A percentile compares a stretch with the other conserved stretches of the same genome.
Evolutionary conservation across 805 yeast species (phyloP).

Genomic region (Torulaspora maleeae): DNA sequence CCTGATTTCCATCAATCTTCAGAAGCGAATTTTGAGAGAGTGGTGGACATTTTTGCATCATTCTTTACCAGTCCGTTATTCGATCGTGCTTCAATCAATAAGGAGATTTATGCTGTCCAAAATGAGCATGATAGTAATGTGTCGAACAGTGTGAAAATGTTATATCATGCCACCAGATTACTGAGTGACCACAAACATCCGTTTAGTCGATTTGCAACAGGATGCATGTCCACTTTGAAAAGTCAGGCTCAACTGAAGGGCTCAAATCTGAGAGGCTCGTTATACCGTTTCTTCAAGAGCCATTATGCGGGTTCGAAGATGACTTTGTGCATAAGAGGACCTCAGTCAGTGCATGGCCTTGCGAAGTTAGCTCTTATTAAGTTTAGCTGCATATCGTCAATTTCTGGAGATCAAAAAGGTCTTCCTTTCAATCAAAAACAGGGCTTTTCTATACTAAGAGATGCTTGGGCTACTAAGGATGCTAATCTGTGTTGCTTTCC

Average conservation of each 20-base stretch:
- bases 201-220: constrained; percentile 62
- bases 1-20: constrained; percentile 40
- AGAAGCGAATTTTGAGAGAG: constrained; percentile 42
- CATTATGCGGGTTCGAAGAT: constrained; percentile 47
- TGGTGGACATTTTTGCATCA: constrained; percentile 48
- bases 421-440: background rate
- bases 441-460: constrained; percentile 18
- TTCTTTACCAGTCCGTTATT: constrained; percentile 51
- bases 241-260: constrained; percentile 35
- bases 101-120: constrained; percentile 58
- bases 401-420: background rate
- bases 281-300: constrained; percentile 39
- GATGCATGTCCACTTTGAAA: constrained; percentile 49
- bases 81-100: constrained; percentile 37
- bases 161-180: constrained; percentile 56
- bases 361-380: constrained; percentile 46
- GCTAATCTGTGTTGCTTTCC: constrained; percentile 26
- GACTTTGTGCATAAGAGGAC: constrained; percentile 58
- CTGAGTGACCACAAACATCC: constrained; percentile 47
- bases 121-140: constrained; percentile 63
- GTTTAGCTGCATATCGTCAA: constrained; percentile 38
- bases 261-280: constrained; percentile 35
- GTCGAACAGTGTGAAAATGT: constrained; percentile 40
- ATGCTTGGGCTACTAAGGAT: constrained; percentile 21
- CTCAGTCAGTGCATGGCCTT: constrained; percentile 57